Evolutionary conservation across 345 rosid species (phyloP).

Genomic region (Sisymbrium altissimum): DNA sequence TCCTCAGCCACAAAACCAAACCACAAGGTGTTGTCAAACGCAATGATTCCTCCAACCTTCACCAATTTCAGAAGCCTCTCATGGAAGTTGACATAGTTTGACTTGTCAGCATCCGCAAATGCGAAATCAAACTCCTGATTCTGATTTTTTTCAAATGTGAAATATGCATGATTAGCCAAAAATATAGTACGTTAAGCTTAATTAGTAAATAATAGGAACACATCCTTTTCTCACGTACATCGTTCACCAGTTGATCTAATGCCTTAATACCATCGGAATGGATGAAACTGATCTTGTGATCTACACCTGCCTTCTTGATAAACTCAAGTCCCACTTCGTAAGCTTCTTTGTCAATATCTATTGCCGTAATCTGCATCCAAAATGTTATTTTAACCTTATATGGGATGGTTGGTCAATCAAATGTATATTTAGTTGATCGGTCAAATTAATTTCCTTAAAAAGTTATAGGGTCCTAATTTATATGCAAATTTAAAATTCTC

Average conservation of each 20-base stretch:
- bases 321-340: constrained; percentile 31
- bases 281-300: neutral
- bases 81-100: constrained; percentile 31
- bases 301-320: constrained; percentile 7
- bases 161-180: neutral
- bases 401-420: neutral
- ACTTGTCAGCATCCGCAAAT: constrained; percentile 59
- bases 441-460: neutral
- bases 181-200: neutral
- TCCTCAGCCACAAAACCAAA: constrained; percentile 38
- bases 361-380: constrained; percentile 40
- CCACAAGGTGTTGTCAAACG: constrained; percentile 57
- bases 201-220: constrained; percentile 1
- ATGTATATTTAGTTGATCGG: neutral
- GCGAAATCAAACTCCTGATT: constrained; percentile 44
- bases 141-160: constrained; percentile 4
- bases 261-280: neutral
- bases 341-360: constrained; percentile 39
- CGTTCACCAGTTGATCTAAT: neutral
- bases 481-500: neutral
- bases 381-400: neutral
- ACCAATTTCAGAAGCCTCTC: constrained; percentile 47
- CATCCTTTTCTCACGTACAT: neutral
- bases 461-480: neutral
- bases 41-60: constrained; percentile 55